A percentile compares a stretch with the other conserved stretches of the same genome.
Conservation (phyloP, 2,329 filamentous ascomycete species). For the Aspergillus versicolor region DNA sequence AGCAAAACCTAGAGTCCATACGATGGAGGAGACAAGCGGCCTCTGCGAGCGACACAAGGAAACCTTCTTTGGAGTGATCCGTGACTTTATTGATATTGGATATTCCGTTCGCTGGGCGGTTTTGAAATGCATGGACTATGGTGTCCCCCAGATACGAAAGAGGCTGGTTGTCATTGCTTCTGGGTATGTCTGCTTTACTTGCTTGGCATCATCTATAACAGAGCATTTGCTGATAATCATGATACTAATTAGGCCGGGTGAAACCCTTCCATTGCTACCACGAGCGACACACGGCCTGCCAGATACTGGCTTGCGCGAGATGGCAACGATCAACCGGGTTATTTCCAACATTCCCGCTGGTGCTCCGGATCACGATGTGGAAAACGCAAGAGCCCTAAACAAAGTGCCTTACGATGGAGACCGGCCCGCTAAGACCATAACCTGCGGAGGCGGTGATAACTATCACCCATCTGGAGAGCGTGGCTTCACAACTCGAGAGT, state of each 20-base stretch:
- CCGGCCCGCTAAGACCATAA: constrained; percentile 60
- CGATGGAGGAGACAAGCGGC: constrained; percentile 76
- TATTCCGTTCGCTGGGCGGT: constrained; percentile 72
- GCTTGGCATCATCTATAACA: neutral
- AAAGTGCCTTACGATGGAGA: constrained; percentile 48
- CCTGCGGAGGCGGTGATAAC: constrained; percentile 57
- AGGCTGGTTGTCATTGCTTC: constrained; percentile 55
- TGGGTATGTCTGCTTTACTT: constrained; percentile 41
- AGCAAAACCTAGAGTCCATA: constrained; percentile 66
- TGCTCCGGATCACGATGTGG: constrained; percentile 45
- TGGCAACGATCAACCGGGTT: constrained; percentile 43
- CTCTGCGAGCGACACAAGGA: constrained; percentile 56
- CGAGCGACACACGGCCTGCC: constrained; percentile 54
- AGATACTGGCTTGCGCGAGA: constrained; percentile 31
- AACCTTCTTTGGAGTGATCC: constrained; percentile 61
- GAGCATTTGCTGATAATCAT: neutral
- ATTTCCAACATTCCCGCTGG: constrained; percentile 42
- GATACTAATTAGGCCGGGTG: constrained; percentile 59
- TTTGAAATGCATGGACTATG: constrained; percentile 51
- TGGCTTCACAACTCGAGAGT: constrained; percentile 66
- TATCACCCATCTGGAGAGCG: constrained; percentile 66
- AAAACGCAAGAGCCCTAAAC: constrained; percentile 18
- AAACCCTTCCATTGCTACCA: constrained; percentile 67
- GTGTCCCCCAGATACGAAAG: constrained; percentile 50
- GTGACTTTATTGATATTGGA: constrained; percentile 62